Percentiles rank a stretch among this genome's conserved stretches.
Conservation (phyloP, 352 stramenopile genomes). For the Phytopythium sindhum region DNA sequence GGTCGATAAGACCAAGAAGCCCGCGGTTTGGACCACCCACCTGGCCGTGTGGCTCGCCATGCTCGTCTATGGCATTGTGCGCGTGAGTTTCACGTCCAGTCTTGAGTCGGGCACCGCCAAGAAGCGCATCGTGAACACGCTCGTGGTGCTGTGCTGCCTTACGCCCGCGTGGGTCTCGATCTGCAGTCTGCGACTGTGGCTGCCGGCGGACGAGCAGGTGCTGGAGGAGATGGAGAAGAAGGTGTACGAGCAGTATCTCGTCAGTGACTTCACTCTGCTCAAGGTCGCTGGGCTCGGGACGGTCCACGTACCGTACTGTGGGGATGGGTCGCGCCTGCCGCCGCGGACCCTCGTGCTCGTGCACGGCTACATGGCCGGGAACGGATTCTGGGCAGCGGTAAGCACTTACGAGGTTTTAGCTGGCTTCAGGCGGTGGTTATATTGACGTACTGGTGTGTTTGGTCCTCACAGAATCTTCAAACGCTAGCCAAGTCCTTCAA, state of each 20-base stretch:
- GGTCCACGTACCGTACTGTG: slow-evolving; percentile 74
- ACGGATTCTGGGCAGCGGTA: slow-evolving; percentile 74
- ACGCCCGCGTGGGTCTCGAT: slow-evolving; percentile 48
- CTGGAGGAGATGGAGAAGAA: slow-evolving; percentile 59
- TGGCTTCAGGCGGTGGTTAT: not conserved
- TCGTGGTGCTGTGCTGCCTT: slow-evolving; percentile 40
- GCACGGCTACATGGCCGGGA: slow-evolving; percentile 75
- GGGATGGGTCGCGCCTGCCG: slow-evolving; percentile 44
- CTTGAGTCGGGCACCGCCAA: slow-evolving; percentile 30
- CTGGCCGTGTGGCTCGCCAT: slow-evolving; percentile 21
- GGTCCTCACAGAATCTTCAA: slow-evolving; percentile 53
- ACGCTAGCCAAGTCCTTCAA: slow-evolving; percentile 74
- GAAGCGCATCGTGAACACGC: slow-evolving; percentile 29
- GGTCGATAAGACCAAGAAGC: slow-evolving; percentile 10
- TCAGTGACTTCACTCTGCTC: slow-evolving; percentile 45
- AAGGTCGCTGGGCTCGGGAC: slow-evolving; percentile 68
- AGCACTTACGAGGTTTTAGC: slow-evolving; percentile 2
- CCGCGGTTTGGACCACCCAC: slow-evolving; percentile 4
- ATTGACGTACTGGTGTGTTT: not conserved
- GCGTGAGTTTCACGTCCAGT: slow-evolving; percentile 29
- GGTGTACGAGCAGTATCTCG: slow-evolving; percentile 67
- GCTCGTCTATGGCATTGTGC: slow-evolving; percentile 48
- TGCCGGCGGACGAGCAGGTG: slow-evolving; percentile 41
- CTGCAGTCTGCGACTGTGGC: slow-evolving; percentile 48
- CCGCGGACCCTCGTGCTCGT: slow-evolving; percentile 65